phyloP scores from a whole-genome alignment of 192 early-diverging fungal genomes.

The Backusella tarrabulga region DNA sequence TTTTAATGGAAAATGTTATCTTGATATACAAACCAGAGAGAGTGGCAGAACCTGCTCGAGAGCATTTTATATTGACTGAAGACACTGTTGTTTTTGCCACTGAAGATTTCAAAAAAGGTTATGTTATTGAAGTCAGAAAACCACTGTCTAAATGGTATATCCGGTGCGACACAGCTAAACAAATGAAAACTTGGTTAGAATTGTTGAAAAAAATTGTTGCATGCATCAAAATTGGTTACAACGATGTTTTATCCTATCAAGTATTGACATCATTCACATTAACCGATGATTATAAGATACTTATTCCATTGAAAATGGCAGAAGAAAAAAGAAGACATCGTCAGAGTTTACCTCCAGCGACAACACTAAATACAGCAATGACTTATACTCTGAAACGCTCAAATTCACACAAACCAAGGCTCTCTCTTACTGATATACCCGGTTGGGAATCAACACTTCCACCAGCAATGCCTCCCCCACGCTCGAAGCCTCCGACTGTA shows the following conservation, averaged over 20 bases:
- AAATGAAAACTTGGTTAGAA: conserved; percentile 25
- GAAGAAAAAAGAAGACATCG: background rate
- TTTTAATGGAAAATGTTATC: conserved; percentile 18
- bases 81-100: conserved; percentile 32
- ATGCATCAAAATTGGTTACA: conserved; percentile 16
- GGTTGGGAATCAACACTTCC: conserved; percentile 17
- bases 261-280: background rate
- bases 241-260: background rate
- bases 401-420: background rate
- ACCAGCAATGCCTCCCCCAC: conserved; percentile 27
- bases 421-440: conserved; percentile 13
- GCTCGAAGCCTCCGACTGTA: conserved; percentile 17
- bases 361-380: background rate
- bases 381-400: background rate
- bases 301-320: background rate
- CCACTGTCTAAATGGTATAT: conserved; percentile 24
- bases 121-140: conserved; percentile 30
- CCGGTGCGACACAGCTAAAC: conserved; percentile 17
- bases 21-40: conserved; percentile 20
- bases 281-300: conserved; percentile 11
- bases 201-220: conserved; percentile 24
- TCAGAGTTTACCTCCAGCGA: background rate
- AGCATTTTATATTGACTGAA: conserved; percentile 24
- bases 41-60: conserved; percentile 6
- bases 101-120: conserved; percentile 33